These are phyloP conservation scores for Geotrichum cucujoidarum DNA, from an alignment of 1,139 yeast genomes.

Conservation along the genomic window DNA sequence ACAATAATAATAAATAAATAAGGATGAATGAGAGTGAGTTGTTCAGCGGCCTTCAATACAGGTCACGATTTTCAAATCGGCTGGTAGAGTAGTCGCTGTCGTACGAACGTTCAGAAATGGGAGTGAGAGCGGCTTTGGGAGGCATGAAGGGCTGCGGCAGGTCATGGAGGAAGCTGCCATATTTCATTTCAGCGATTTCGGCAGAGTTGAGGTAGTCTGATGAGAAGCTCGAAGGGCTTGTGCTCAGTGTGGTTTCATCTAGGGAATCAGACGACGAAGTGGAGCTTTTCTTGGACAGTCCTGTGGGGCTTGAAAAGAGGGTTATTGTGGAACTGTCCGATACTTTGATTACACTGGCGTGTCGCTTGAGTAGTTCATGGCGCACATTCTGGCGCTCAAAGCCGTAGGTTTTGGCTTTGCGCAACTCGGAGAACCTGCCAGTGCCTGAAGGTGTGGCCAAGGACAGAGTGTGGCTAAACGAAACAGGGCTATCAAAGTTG, in stretches of 20 bases:
- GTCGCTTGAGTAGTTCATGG: slow-evolving; percentile 7
- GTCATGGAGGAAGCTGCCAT: slow-evolving; percentile 6
- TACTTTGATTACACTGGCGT: slow-evolving; percentile 16
- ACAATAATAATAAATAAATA: too few species aligned
- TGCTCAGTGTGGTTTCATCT: background rate
- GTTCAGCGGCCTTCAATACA: too few species aligned
- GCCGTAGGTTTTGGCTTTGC: slow-evolving; percentile 18
- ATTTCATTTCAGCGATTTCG: slow-evolving; percentile 8
- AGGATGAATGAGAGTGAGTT: background rate
- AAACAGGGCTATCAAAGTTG: slow-evolving; percentile 1
- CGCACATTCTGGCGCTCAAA: slow-evolving; percentile 13
- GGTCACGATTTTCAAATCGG: slow-evolving; percentile 1
- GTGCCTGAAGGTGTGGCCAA: background rate
- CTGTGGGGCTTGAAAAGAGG: slow-evolving; percentile 14
- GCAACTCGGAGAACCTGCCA: slow-evolving; percentile 4
- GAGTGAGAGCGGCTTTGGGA: slow-evolving; percentile 13
- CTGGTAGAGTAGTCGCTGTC: slow-evolving; percentile 11
- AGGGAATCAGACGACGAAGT: slow-evolving; percentile 4
- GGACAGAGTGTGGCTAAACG: background rate
- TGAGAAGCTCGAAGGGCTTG: slow-evolving; percentile 5
- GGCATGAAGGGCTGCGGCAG: slow-evolving; percentile 7
- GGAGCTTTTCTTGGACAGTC: background rate
- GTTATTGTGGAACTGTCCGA: slow-evolving; percentile 15
- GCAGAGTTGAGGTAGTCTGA: slow-evolving; percentile 3
- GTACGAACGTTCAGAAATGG: slow-evolving; percentile 16